Evolutionary conservation across 2,329 filamentous ascomycete genomes (phyloP), one percentile per base, ranked within the genome.

Genomic region (Calonectria pteridis): DNA sequence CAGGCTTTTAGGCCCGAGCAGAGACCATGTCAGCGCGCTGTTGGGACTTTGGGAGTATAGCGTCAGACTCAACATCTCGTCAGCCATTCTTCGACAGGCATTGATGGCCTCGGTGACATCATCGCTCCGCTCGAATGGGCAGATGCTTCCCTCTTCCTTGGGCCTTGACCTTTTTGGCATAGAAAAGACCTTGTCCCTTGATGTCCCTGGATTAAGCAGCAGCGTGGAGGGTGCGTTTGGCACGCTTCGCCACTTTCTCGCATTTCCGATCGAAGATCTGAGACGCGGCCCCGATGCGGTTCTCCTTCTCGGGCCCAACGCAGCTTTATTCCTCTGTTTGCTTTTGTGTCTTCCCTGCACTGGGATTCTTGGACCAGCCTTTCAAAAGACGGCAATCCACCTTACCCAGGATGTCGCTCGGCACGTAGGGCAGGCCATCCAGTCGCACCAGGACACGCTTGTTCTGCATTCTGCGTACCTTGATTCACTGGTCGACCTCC

Each of bases 41-140:
- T 46, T 74, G 26, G 72, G 67, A 10, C 69, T 77, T n/a, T 77
- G 74, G 69, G 74, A 77, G 50, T 28, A 69, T n/a, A 72, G 74
- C 35, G 68, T 76, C 16, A n/a, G 65, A 40, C 75, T 77, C 35
- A 74, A 73, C 49, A 50, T 77, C 13, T 53, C 74, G 9, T 73
- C 74, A 28, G 67, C 64, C 4, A 71, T 76, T n/a, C 69, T 77
- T 49, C 67, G 75, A 51, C 75, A 74, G 64, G 68, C 69, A 4
- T 49, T 77, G 50, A 58, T 72, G 29, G 69, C 59, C 3, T 72
- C 63, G 35, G 67, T 73, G 6, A 66, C 53, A 16, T 62, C 67
- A 2, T 64, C 72, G 23, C 63, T 73, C 23, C 67, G 53, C 6
- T 46, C 67, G n/a, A 73, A 50, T 11, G 69, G 64, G 2, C 69